phyloP scores from a whole-genome alignment of 129 eudicot genomes.

The Centrapalus pauciflorus region DNA sequence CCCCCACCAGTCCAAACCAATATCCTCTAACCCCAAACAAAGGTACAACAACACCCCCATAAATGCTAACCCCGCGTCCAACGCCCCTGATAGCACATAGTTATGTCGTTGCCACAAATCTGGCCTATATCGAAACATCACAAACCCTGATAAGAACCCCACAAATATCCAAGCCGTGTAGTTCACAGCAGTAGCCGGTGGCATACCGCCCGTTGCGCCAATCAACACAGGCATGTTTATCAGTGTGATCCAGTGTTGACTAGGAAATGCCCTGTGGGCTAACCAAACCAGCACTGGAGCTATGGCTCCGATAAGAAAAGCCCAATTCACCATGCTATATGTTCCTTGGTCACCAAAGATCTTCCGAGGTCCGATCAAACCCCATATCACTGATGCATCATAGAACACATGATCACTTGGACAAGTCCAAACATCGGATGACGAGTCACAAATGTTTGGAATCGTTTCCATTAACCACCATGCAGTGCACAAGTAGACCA shows the following conservation, averaged over 20 bases:
- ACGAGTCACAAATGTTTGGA: slow-evolving; percentile 56
- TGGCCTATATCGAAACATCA: slow-evolving; percentile 64
- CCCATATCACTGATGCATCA: slow-evolving; percentile 92
- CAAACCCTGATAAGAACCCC: slow-evolving; percentile 81
- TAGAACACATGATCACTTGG: slow-evolving; percentile 73
- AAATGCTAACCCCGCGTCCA: slow-evolving; percentile 78
- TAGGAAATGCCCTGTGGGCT: slow-evolving; percentile 70
- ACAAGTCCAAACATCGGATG: slow-evolving; percentile 77
- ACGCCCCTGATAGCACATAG: slow-evolving; percentile 78
- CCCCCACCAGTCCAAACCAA: slow-evolving; percentile 76
- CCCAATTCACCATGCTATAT: slow-evolving; percentile 72
- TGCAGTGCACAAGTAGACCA: slow-evolving; percentile 71
- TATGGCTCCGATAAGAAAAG: slow-evolving; percentile 69
- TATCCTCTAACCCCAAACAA: slow-evolving; percentile 60
- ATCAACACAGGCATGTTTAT: slow-evolving; percentile 84
- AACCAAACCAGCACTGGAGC: slow-evolving; percentile 88
- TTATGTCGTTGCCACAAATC: slow-evolving; percentile 80
- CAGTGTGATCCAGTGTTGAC: slow-evolving; percentile 67
- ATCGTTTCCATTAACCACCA: slow-evolving; percentile 93
- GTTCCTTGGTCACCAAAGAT: slow-evolving; percentile 83
- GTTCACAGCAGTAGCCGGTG: slow-evolving; percentile 89
- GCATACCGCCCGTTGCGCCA: slow-evolving; percentile 78
- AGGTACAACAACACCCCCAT: slow-evolving; percentile 77
- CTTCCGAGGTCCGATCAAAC: slow-evolving; percentile 79
- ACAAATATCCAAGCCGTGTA: slow-evolving; percentile 74